Conservation (phyloP, 768 basidiomycete species). For the Boletus rufocinnamomeus region DNA sequence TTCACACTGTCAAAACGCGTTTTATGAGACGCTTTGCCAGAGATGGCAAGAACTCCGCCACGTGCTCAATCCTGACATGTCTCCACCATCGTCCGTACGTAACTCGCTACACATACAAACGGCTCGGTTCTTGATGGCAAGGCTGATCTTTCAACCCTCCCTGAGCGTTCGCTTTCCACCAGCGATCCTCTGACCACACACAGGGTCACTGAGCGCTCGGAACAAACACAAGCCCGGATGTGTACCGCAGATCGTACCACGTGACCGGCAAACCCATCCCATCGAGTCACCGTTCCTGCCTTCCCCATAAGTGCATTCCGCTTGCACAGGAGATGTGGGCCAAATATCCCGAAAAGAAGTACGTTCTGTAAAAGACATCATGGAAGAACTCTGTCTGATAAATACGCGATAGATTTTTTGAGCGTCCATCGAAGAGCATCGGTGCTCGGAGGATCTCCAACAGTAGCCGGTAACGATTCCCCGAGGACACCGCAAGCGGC, state of each 20-base stretch:
- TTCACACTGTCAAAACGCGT: constrained; percentile 33
- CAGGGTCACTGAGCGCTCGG: constrained; percentile 8
- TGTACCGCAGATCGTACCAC: not conserved
- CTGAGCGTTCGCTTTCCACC: not conserved
- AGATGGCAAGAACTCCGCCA: constrained; percentile 21
- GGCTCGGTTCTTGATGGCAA: not conserved
- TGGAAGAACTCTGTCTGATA: constrained; percentile 21
- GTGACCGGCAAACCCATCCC: not conserved
- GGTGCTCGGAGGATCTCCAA: constrained; percentile 20
- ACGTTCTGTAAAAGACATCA: constrained; percentile 9
- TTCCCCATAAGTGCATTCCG: constrained; percentile 4
- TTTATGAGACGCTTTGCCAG: constrained; percentile 11
- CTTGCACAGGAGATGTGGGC: not conserved
- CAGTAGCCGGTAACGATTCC: constrained; percentile 7
- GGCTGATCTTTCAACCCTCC: not conserved
- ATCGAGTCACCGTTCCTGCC: not conserved
- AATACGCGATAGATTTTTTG: constrained; percentile 18
- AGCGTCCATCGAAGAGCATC: constrained; percentile 21
- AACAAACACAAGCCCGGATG: not conserved
- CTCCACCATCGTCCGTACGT: constrained; percentile 6
- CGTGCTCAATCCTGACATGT: constrained; percentile 19
- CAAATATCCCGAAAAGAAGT: constrained; percentile 13
- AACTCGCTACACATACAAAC: not conserved
- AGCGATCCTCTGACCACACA: constrained; percentile 3
- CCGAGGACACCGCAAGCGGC: constrained; percentile 24